phyloP scores from a whole-genome alignment of 345 rosid species.

The Viola odorata region DNA sequence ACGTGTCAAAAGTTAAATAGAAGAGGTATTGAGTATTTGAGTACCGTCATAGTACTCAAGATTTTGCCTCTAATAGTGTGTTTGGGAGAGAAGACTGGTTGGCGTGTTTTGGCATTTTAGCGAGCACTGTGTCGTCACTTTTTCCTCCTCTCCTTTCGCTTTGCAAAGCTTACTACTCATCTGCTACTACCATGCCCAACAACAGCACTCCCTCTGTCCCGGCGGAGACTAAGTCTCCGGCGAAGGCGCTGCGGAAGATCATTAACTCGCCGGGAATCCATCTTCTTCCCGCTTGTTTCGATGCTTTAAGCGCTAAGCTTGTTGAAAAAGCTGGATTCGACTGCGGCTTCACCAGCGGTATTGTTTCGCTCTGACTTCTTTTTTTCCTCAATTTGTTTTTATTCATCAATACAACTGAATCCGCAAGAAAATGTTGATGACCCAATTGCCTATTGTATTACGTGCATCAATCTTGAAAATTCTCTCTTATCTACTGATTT shows the following conservation, averaged over 20 bases:
- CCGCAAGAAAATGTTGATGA: too few species aligned
- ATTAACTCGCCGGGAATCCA: conserved; percentile 67
- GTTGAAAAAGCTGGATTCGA: conserved; percentile 69
- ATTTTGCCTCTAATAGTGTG: too few species aligned
- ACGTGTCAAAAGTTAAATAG: too few species aligned
- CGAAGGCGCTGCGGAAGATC: conserved; percentile 43
- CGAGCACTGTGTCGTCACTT: too few species aligned
- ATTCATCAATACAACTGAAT: too few species aligned
- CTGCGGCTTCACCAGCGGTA: conserved; percentile 79
- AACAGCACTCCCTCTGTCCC: conserved; percentile 3
- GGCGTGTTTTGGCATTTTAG: too few species aligned
- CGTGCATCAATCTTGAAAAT: too few species aligned
- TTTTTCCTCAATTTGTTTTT: background rate
- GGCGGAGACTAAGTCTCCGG: conserved; percentile 13
- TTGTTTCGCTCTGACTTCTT: background rate
- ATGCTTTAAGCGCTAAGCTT: conserved; percentile 89
- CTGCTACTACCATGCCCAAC: background rate
- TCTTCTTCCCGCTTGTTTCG: conserved; percentile 93
- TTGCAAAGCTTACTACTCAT: background rate
- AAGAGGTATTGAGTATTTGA: too few species aligned
- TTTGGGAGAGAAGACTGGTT: too few species aligned
- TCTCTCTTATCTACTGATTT: background rate
- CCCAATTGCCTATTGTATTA: too few species aligned
- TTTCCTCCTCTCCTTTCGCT: background rate
- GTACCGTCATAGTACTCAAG: too few species aligned